These are phyloP conservation scores for Canavalia ensiformis DNA, from an alignment of 306 rosid genomes.

Conservation along the genomic window DNA sequence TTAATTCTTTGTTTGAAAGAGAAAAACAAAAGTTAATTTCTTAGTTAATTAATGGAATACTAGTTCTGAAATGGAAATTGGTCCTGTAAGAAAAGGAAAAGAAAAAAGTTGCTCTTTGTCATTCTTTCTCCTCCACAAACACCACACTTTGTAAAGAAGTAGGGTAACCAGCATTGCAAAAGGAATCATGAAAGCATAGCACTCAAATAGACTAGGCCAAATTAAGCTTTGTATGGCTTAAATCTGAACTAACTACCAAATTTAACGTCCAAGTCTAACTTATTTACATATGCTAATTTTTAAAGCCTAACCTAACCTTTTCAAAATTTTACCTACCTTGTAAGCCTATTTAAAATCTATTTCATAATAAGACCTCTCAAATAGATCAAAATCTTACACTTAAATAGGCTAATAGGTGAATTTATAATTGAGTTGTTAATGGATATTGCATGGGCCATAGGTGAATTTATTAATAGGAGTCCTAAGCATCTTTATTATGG, in stretches of 20 bases:
- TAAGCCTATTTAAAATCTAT: no score
- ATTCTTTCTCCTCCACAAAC: conserved; percentile 46
- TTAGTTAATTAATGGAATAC: conserved; percentile 30
- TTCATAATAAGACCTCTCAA: no score
- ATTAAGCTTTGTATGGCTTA: no score
- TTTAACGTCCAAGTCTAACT: no score
- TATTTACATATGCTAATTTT: no score
- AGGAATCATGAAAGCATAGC: conserved; percentile 78
- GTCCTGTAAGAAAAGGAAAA: conserved; percentile 4
- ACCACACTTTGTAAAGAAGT: conserved; percentile 50
- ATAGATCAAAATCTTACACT: no score
- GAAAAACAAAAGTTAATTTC: not conserved
- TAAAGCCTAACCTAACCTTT: no score
- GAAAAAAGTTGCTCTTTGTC: conserved; percentile 30
- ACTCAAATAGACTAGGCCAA: conserved; percentile 43
- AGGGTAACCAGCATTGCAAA: conserved; percentile 60
- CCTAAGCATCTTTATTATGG: conserved; percentile 40
- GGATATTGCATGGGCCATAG: conserved; percentile 44
- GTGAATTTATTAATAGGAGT: conserved; percentile 35
- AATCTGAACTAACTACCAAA: no score
- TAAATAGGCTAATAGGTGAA: no score
- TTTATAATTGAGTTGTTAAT: not conserved
- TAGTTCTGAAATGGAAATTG: conserved; percentile 26
- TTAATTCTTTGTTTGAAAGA: conserved; percentile 35
- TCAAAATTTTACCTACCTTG: no score